Evolutionary conservation across 139 green algal genomes (phyloP), one percentile per base, ranked within the genome.

Genomic region (Micractinium conductrix): DNA sequence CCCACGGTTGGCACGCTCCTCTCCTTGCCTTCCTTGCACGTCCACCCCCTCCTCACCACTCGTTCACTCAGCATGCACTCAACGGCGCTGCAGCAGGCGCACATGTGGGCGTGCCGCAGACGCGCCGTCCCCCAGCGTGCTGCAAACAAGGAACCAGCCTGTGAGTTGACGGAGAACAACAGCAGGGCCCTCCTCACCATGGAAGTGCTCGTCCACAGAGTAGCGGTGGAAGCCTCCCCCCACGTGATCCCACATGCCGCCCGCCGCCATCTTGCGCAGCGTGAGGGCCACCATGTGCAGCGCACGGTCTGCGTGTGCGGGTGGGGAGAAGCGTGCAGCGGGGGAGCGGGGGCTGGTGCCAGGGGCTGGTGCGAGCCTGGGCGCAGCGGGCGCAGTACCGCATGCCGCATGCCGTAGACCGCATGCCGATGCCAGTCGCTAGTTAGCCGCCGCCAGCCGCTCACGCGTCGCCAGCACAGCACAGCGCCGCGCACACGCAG

Each of bases 221-320:
- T 98, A 98, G 37, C 94, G 89, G 90, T 98, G 94, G 87, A 98
- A 98, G 19, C 95, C 95, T 6, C 96, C 96, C 0, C 95, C 96
- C 33, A 98, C 63, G 30, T 98, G 93, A 83, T 98, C 96, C 30
- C 89, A 89, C 86, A 98, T 94, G 53, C 95, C 95, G 2, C 95
- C 95, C 19, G 87, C 81, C 0, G 92, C 91, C 95, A 98, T 98
- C 35, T 87, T 85, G n/a, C 84, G 62, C 72, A 98, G 84, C 0
- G 87, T 93, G 43, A 89, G 83, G 0, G 83, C 74, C 12, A 90
- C 90, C 90, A 96, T 96, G 43, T 89, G 14, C 38, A 95, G 88
- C 10, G 84, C 65, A 14, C 75, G 33, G 37, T 73, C 85, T 90
- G 83, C 24, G 28, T 8, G 44, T 17, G 58, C 26, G 22, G 63